Evolutionary conservation across 176 grass and related monocot genomes (phyloP).

Genomic region (Rhynchospora breviuscula): DNA sequence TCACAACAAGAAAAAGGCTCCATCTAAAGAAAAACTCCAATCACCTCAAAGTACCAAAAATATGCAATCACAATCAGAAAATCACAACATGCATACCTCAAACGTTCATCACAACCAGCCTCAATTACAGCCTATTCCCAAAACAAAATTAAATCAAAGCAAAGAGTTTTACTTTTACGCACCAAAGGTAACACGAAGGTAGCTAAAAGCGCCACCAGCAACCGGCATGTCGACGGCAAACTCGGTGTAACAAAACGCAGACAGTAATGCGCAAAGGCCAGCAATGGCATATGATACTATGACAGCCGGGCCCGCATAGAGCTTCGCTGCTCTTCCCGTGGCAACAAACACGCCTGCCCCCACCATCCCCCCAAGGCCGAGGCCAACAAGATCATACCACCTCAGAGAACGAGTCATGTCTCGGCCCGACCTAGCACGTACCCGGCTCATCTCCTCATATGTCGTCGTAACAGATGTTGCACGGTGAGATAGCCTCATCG

Average conservation of each 20-base stretch:
- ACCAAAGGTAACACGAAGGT: conserved; percentile 80
- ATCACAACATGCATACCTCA: not conserved
- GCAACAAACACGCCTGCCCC: conserved; percentile 44
- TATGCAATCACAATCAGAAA: not conserved
- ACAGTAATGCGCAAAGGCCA: conserved; percentile 76
- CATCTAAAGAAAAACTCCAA: not conserved
- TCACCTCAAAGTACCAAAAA: not conserved
- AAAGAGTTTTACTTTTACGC: not conserved
- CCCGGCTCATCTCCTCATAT: conserved; percentile 75
- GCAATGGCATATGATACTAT: conserved; percentile 84
- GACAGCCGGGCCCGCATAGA: conserved; percentile 34
- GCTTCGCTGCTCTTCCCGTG: conserved; percentile 28
- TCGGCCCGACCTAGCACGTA: conserved; percentile 62
- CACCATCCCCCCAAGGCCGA: conserved; percentile 54
- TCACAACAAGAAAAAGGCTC: not conserved
- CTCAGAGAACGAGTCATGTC: conserved; percentile 65
- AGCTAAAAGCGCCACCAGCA: conserved; percentile 69
- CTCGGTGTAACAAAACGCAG: conserved; percentile 96
- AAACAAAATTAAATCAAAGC: not conserved
- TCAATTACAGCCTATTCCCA: not conserved
- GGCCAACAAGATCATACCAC: conserved; percentile 80
- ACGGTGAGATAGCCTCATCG: conserved; percentile 44
- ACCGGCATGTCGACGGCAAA: conserved; percentile 91
- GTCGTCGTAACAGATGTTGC: conserved; percentile 69
- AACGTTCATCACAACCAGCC: not conserved